Conservation (phyloP, 2,329 filamentous ascomycete species). For the Talaromyces albobiverticillius region DNA sequence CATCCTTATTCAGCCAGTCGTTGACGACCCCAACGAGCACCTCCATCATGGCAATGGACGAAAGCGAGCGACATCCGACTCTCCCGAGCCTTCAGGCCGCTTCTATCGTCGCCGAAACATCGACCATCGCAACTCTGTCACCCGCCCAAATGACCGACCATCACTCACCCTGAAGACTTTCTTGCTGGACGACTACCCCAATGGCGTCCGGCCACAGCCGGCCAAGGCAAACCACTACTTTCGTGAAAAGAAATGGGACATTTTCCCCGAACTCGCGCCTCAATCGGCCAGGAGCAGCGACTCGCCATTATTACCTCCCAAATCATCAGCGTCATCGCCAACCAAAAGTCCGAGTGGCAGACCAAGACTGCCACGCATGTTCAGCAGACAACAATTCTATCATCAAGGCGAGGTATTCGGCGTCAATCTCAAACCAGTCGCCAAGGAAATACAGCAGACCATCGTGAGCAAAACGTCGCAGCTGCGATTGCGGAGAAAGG, state of each 20-base stretch:
- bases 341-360: constrained; percentile 3
- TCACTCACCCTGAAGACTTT: constrained; percentile 20
- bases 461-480: constrained; percentile 17
- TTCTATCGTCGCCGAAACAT: constrained; percentile 1
- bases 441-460: constrained; percentile 32
- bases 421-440: constrained; percentile 31
- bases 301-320: background rate
- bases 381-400: background rate
- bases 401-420: constrained; percentile 1
- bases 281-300: constrained; percentile 18
- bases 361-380: constrained; percentile 21
- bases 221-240: constrained; percentile 35
- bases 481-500: constrained; percentile 3
- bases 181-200: constrained; percentile 26
- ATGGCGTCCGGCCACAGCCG: constrained; percentile 20
- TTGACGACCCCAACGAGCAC: background rate
- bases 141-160: background rate
- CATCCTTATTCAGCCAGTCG: constrained; percentile 10
- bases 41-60: background rate
- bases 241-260: constrained; percentile 41
- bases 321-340: too few species aligned
- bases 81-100: background rate
- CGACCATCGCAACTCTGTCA: constrained; percentile 1
- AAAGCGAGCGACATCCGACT: background rate
- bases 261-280: constrained; percentile 37